phyloP scores from a whole-genome alignment of 148 eudicot genomes.

The Vaccinium vitisidaea region DNA sequence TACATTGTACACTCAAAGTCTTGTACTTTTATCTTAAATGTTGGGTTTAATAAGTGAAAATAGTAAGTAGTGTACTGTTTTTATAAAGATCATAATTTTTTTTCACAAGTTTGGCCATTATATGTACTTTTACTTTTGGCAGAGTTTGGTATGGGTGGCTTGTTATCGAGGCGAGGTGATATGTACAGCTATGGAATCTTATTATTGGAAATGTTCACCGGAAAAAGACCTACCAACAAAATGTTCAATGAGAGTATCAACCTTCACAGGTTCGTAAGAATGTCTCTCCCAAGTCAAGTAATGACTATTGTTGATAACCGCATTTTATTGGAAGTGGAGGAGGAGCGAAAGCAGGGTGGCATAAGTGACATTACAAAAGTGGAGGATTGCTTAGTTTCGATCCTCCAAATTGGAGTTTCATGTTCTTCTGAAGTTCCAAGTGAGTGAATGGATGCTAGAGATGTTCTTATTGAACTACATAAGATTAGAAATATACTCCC shows the following conservation, averaged over 20 bases:
- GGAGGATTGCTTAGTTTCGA: neutral
- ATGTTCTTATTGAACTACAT: neutral
- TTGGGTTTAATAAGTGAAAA: no score
- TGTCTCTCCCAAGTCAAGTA: conserved; percentile 17
- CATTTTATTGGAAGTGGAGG: neutral
- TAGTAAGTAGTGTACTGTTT: no score
- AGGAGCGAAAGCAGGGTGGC: neutral
- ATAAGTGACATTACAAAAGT: neutral
- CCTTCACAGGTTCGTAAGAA: conserved; percentile 15
- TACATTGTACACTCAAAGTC: neutral
- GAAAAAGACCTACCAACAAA: conserved; percentile 20
- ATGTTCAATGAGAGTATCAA: neutral
- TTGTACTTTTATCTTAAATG: no score
- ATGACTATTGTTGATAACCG: conserved; percentile 11
- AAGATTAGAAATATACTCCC: neutral
- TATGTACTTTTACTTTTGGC: neutral
- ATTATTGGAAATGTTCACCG: conserved; percentile 14
- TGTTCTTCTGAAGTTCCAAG: conserved; percentile 16
- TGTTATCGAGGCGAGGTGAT: conserved; percentile 11
- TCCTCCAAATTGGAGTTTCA: conserved; percentile 10
- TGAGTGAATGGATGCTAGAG: conserved; percentile 12
- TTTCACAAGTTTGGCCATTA: neutral
- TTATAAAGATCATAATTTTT: neutral
- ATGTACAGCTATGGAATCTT: conserved; percentile 25
- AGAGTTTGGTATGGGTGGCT: conserved; percentile 22